Base-by-base conservation (phyloP, 1,284 basidiomycete species). In the Trametes hirsuta region DNA sequence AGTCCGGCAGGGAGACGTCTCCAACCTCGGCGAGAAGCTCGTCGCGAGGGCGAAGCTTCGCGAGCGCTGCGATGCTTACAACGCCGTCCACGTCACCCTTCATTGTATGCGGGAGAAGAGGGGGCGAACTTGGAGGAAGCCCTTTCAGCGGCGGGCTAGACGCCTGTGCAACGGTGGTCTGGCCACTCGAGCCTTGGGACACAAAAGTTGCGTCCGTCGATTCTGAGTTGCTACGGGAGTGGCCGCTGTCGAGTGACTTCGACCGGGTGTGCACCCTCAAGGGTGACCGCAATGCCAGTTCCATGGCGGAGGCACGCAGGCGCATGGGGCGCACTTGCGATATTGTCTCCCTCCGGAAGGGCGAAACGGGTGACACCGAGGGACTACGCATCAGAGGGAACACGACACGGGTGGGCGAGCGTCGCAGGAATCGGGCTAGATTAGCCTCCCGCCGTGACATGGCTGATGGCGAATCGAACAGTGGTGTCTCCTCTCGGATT, bases 261-360 rank as follows among this genome's bases (percentile, higher is more conserved):
- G 64, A 54, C 21, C 64, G 53, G 3, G 42, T 42, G 39, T 39
- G 55, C 15, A 35, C 15, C 35, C 61, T 47, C 24, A 64, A 25
- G 9, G 65, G 63, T 14, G 58, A 53, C 24, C 55, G 49, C 14
- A 65, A 36, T 0, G 67, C 65, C 9, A 61, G 42, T 6, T 59
- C 60, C 25, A 64, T 60, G 15, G 66, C 66, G 10, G 65, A 60
- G 1, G 66, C 15, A 15, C 69, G 68, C 41, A 71, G 46, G 11
- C 58, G 63, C 53, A 71, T 46, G 3, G 70, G 63, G 4, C 64
- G 67, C 4, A 66, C 61, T 35, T 67, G 66, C 22, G 59, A 64
- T 10, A 70, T 65, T 12, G 66, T 68, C 58, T 66, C 58, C 39
- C 68, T 55, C 11, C 62, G 59, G 18, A 49, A 40, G 2, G 49